Evolutionary conservation across 1,284 basidiomycete species (phyloP).

Genomic region (Cryptococcus neoformans): DNA sequence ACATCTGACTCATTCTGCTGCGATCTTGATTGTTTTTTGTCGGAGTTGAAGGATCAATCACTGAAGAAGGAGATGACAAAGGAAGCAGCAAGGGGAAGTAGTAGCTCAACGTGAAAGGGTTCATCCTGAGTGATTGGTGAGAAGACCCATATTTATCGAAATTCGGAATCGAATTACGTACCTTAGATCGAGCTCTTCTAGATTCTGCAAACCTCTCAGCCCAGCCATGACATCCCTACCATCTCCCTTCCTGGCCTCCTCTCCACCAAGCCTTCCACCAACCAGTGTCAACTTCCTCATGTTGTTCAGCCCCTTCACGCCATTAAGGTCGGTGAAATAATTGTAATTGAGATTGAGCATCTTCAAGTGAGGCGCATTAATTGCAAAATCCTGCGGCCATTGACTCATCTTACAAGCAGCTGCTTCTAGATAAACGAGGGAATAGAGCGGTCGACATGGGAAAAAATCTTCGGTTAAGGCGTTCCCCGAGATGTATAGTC

Average conservation of each 20-base stretch:
- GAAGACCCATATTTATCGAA: background rate
- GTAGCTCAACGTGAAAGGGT: slow-evolving; percentile 90
- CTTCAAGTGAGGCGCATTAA: slow-evolving; percentile 78
- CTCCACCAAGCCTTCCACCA: slow-evolving; percentile 66
- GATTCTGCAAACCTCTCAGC: slow-evolving; percentile 64
- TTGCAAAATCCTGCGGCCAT: slow-evolving; percentile 66
- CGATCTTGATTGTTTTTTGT: slow-evolving; percentile 52
- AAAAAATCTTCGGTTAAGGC: slow-evolving; percentile 51
- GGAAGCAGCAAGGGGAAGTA: slow-evolving; percentile 77
- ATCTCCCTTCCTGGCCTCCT: slow-evolving; percentile 38
- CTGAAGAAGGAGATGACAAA: slow-evolving; percentile 5
- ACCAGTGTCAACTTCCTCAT: slow-evolving; percentile 80
- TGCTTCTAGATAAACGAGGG: slow-evolving; percentile 88
- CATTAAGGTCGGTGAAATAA: slow-evolving; percentile 68
- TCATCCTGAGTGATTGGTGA: slow-evolving; percentile 62
- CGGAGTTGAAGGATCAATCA: slow-evolving; percentile 7
- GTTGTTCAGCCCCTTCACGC: slow-evolving; percentile 68
- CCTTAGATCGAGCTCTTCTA: slow-evolving; percentile 85
- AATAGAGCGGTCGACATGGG: slow-evolving; percentile 64
- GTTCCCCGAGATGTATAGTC: slow-evolving; percentile 82
- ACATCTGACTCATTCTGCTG: background rate
- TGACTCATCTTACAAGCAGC: slow-evolving; percentile 80
- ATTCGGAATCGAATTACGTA: background rate
- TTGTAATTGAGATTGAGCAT: slow-evolving; percentile 95
- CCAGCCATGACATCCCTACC: slow-evolving; percentile 60